These are phyloP conservation scores for California macrophylla DNA, from an alignment of 441 rosid species.

Conservation along the genomic window DNA sequence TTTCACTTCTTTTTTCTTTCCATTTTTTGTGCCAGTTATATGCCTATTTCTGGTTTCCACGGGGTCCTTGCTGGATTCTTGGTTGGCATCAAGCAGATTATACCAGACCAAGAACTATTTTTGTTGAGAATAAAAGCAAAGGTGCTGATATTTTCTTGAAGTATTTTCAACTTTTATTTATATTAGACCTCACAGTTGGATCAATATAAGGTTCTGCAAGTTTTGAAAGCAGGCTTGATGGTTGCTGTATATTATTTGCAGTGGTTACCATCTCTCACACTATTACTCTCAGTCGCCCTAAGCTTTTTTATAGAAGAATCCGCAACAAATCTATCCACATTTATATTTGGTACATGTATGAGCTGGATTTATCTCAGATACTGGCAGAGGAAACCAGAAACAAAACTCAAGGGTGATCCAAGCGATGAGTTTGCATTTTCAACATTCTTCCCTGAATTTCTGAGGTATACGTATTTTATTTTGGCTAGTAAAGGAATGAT, in stretches of 20 bases:
- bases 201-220: constrained; percentile 2
- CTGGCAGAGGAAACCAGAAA: constrained; percentile 73
- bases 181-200: background rate
- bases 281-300: constrained; percentile 47
- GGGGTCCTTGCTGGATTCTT: constrained; percentile 81
- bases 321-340: constrained; percentile 68
- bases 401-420: constrained; percentile 83
- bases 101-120: constrained; percentile 83
- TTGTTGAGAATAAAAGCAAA: constrained; percentile 70
- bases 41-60: constrained; percentile 91
- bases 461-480: constrained; percentile 42
- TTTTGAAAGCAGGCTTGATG: constrained; percentile 17
- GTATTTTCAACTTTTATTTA: background rate
- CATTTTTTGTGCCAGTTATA: constrained; percentile 45
- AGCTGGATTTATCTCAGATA: constrained; percentile 94
- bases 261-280: constrained; percentile 85
- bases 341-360: constrained; percentile 74
- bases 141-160: constrained; percentile 30
- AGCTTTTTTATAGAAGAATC: constrained; percentile 73
- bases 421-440: constrained; percentile 90
- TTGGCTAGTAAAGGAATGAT: constrained; percentile 1
- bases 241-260: constrained; percentile 28
- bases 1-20: constrained; percentile 10
- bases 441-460: constrained; percentile 75
- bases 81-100: constrained; percentile 88